phyloP scores from a whole-genome alignment of 1,139 yeast genomes.

The Blastobotrys arbuscula region DNA sequence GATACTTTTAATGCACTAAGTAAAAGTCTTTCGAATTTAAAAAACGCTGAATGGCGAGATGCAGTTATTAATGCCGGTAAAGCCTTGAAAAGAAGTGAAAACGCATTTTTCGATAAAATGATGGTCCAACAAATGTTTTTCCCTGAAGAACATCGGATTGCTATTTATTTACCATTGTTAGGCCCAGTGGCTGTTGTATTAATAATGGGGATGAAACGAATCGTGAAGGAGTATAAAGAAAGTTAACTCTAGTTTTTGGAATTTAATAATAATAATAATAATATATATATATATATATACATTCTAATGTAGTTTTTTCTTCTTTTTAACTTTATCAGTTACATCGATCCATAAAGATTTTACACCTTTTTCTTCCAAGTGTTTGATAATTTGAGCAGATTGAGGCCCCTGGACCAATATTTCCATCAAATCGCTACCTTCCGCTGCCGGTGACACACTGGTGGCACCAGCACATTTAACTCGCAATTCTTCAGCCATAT shows the following conservation, averaged over 20 bases:
- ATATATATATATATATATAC: neutral
- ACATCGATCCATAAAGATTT: constrained; percentile 60
- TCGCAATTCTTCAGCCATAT: constrained; percentile 62
- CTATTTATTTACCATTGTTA: constrained; percentile 81
- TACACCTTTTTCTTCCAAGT: constrained; percentile 60
- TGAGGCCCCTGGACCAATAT: constrained; percentile 92
- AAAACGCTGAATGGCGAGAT: constrained; percentile 35
- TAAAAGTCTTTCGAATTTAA: constrained; percentile 33
- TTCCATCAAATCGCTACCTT: constrained; percentile 45
- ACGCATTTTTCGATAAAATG: constrained; percentile 85
- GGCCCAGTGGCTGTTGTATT: constrained; percentile 82
- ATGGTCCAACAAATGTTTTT: constrained; percentile 94
- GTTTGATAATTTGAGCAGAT: constrained; percentile 51
- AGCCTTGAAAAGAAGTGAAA: constrained; percentile 55
- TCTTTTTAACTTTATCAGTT: constrained; percentile 44
- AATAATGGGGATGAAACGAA: constrained; percentile 48
- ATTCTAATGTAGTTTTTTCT: neutral
- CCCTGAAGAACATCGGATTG: constrained; percentile 92
- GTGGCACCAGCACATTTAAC: constrained; percentile 87
- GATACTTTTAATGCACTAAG: constrained; percentile 38
- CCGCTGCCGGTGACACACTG: constrained; percentile 50
- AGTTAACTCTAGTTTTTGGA: neutral
- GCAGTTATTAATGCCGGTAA: constrained; percentile 52
- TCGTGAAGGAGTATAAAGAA: constrained; percentile 35
- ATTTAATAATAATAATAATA: neutral